Evolutionary conservation across 2,329 filamentous ascomycete genomes (phyloP), one percentile per base, ranked within the genome.

Genomic region (Diaporthe citriasiana): DNA sequence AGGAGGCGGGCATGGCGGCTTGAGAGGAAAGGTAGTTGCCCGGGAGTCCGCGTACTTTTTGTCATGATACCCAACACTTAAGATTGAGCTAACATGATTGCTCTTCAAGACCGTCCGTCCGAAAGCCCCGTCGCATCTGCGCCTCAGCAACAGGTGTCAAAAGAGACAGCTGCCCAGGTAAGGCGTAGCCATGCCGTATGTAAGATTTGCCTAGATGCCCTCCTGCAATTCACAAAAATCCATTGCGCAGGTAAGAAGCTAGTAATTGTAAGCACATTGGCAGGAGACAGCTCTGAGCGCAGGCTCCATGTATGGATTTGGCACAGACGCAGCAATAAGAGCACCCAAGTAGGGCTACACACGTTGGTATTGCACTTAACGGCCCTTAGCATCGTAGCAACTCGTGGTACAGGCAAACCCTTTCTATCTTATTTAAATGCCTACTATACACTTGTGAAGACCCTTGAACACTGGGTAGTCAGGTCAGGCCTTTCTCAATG

Each of bases 1-100:
- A 86, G 75, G 87, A 89, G 68, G 80, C 81, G 55, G 84, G 86
- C 72, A 83, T 81, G 7, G 83, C 82, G 5, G 81, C 76, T 76
- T 81, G 73, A 79, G 80, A 40, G 10, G 7, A 56, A 35, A 27
- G 27, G 42, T 33, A 51, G 50, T 42, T 40, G 35, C 17, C 35
- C 27, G 15, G 42, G 15, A 19, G 25, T n/a, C 25, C 63, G 53
- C 30, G 73, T 71, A 42, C 57, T 68, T 72, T 72, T 59, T 72
- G 60, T 59, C 50, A 73, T 75, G 75, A 76, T 71, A 79, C 76
- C 74, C 74, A 65, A 27, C 33, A 53, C 10, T 53, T 8, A 51
- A n/a, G 33, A 53, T 53, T 15, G 47, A 63, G 55, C 56, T 55
- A 50, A 53, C 56, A 55, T 8, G 1, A 40, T 19, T 55, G 45